Base-by-base conservation (phyloP, 2,329 filamentous ascomycete species). In the Plectosphaerella cucumerina region DNA sequence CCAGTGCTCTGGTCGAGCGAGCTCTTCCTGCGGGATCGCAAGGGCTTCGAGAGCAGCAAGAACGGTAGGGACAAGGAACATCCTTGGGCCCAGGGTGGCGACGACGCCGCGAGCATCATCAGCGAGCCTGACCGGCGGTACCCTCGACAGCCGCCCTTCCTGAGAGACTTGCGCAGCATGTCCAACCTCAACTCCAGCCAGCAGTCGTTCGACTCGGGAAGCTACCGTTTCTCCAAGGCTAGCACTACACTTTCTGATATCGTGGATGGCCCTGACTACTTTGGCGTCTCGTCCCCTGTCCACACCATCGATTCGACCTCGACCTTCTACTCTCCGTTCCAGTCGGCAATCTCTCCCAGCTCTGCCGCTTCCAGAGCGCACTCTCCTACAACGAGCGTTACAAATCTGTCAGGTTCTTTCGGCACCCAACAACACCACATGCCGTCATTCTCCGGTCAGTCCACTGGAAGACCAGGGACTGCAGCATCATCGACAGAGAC, bases 1-100 rank as follows among this genome's bases (percentile, higher is more conserved):
- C 91, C 93, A 0, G 89, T 96, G 1, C 73, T 97, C 2, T 97
- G 91, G 91, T 91, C 91, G 0, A 97, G 91, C 62, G 88, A 95
- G 52, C 76, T 99, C 1, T 97, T 90, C 64, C 82, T 86, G 52
- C 81, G 88, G 20, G 92, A 97, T 60, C 86, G 87, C 54, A 76
- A 80, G 41, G 71, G 79, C 49, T 80, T 84, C 50, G 82, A 83
- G 47, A 70, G 71, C 3, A 58, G 56, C 37, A 65, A 67, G 47
- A 64, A 64, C 11, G 59, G 66, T 0, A 69, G 73, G 22, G 78
- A 80, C 35, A 69, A 71, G 34, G 73, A 80, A 26, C 71, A 71
- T 31, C 66, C 69, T 1, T 79, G 73, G 69, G 8, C 12, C 12
- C 47, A 48, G 12, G 59, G 58, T 5, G 64, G 62, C 18, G 78